Evolutionary conservation across 495 filamentous ascomycete species (phyloP).

Genomic region (Aspergillus coremiiformis): DNA sequence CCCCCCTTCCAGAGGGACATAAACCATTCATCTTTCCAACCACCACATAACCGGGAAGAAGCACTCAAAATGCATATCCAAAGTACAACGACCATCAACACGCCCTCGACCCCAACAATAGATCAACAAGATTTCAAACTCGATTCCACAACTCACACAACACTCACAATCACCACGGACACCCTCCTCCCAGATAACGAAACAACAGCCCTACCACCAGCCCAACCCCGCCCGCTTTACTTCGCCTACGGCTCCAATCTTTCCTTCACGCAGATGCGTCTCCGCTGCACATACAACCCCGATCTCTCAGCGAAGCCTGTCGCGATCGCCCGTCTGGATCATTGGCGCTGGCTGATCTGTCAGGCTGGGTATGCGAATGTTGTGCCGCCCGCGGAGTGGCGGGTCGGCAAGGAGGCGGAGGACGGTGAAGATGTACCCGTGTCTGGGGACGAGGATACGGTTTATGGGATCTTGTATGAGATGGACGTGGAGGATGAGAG

Average conservation of each 20-base stretch:
- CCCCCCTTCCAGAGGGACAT: too few relatives aligned
- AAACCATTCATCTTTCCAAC: background rate
- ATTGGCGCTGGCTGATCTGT: conserved; percentile 62
- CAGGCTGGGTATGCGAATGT: conserved; percentile 64
- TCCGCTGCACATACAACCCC: conserved; percentile 50
- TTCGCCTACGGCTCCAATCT: conserved; percentile 73
- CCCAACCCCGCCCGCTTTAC: conserved; percentile 39
- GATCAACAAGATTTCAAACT: background rate
- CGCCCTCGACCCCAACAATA: background rate
- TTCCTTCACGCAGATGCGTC: conserved; percentile 56
- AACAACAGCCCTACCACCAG: conserved; percentile 1
- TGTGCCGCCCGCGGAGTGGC: conserved; percentile 30
- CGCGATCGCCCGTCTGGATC: conserved; percentile 38
- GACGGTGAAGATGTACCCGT: conserved; percentile 15
- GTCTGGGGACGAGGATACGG: conserved; percentile 26
- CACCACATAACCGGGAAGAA: background rate
- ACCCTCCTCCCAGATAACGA: conserved; percentile 16
- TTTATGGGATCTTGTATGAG: conserved; percentile 56
- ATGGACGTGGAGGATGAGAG: conserved; percentile 35
- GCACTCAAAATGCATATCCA: background rate
- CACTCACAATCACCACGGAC: conserved; percentile 9
- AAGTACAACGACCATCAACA: background rate
- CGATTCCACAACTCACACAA: conserved; percentile 4
- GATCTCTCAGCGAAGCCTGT: conserved; percentile 43
- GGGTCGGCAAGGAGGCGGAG: conserved; percentile 18